Evolutionary conservation across 2,329 filamentous ascomycete genomes (phyloP).

Genomic region (Penicillium hesseltinei): DNA sequence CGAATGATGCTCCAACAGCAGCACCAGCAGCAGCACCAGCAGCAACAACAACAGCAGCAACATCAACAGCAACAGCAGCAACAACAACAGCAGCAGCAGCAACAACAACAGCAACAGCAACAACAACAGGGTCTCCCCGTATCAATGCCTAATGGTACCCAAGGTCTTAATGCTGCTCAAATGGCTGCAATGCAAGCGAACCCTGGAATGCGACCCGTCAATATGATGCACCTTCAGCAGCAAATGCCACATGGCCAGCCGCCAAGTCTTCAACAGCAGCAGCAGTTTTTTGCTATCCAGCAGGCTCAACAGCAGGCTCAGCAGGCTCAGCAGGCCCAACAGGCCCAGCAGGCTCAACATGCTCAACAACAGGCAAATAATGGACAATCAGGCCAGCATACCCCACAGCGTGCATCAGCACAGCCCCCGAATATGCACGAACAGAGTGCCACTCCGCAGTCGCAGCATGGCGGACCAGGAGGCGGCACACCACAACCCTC

Average conservation of each 20-base stretch:
- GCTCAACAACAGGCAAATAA: slow-evolving; percentile 24
- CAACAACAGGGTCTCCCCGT: slow-evolving; percentile 39
- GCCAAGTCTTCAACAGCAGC: slow-evolving; percentile 46
- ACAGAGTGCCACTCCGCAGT: slow-evolving; percentile 44
- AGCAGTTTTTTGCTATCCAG: slow-evolving; percentile 40
- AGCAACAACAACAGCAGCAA: slow-evolving; percentile 34
- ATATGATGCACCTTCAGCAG: slow-evolving; percentile 43
- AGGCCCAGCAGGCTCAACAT: slow-evolving; percentile 25
- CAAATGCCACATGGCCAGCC: slow-evolving; percentile 43
- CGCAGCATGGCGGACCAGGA: slow-evolving; percentile 42
- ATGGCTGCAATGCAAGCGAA: slow-evolving; percentile 46
- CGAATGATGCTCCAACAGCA: slow-evolving; percentile 27
- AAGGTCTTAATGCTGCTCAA: slow-evolving; percentile 42
- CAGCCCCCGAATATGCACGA: slow-evolving; percentile 46
- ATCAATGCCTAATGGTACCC: slow-evolving; percentile 43
- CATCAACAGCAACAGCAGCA: slow-evolving; percentile 37
- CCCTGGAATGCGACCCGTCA: slow-evolving; percentile 40
- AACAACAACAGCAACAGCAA: slow-evolving; percentile 33
- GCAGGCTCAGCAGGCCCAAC: slow-evolving; percentile 36
- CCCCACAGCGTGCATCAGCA: slow-evolving; percentile 42
- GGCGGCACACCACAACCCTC: slow-evolving; percentile 40
- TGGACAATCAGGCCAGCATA: slow-evolving; percentile 25
- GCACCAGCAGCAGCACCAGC: slow-evolving; percentile 28
- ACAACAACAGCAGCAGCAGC: slow-evolving; percentile 34
- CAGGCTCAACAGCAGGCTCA: slow-evolving; percentile 38